Evolutionary conservation across 2,329 filamentous ascomycete genomes (phyloP), one percentile per base, ranked within the genome.

Genomic region (Colletotrichum sp.): DNA sequence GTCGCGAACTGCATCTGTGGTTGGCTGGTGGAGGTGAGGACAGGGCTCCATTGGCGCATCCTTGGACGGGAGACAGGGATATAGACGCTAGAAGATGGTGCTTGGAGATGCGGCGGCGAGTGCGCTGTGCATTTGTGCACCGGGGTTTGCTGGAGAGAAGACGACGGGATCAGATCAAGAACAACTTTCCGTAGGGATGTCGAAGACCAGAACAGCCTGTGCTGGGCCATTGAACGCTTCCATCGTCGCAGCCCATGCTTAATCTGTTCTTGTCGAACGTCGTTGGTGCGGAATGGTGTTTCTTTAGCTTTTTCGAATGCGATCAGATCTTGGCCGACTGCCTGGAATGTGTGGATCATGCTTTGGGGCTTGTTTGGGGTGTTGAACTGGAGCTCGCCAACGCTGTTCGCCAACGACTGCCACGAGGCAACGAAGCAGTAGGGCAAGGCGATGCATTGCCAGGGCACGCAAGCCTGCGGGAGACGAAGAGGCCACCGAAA

Each of bases 341-440:
- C 63, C 26, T 69, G 73, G 64, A 73, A 75, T 56, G 58, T 69
- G 70, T 73, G 69, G 73, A 75, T 73, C 73, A 75, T 75, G 73
- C 69, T 75, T 75, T 69, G 69, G 63, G 63, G 16, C 55, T n/a
- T 69, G 69, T 75, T 73, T 75, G 58, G 48, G 43, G 43, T 48
- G 43, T 48, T 48, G 43, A 48, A 75, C 58, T 69, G 71, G 66
- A 43, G 52, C 24, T 43, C 26, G 63, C 32, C 73, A 70, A 38
- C 64, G 52, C 65, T 28, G 32, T 62, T 26, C 12, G 36, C 65
- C 32, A 21, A 59, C 43, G 43, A 68, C 36, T 68, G 69, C 63
- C 70, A 64, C 34, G 36, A 64, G 64, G 70, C 64, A 58, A 26
- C 52, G 48, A 48, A 21, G 71, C 34, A 58, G 58, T 28, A 52